Conservation (phyloP, 116 monocot species). For the Iris pallida region DNA sequence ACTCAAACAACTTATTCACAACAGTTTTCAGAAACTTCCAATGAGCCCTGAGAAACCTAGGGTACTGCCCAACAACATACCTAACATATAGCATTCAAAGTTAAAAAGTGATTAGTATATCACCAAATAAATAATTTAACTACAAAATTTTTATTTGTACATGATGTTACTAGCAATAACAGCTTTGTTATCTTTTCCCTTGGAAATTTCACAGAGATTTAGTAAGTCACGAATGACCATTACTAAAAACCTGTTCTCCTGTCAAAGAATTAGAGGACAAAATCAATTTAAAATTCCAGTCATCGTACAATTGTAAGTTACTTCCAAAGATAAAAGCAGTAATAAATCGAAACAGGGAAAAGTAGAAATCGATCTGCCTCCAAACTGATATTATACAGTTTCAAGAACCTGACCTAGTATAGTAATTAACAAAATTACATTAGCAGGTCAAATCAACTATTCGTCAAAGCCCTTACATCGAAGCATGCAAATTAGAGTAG, state of each 20-base stretch:
- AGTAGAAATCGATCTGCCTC: too few relatives aligned
- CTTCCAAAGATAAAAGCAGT: too few relatives aligned
- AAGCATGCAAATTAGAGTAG: too few relatives aligned
- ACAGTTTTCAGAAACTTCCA: slow-evolving; percentile 99
- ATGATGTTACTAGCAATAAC: slow-evolving; percentile 99
- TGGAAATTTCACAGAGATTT: slow-evolving; percentile 96
- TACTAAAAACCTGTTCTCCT: slow-evolving; percentile 98
- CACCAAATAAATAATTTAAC: background rate
- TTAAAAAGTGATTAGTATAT: background rate
- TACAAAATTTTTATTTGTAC: slow-evolving; percentile 21
- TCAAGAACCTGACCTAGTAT: too few relatives aligned
- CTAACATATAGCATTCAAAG: slow-evolving; percentile 26
- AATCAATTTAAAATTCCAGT: background rate
- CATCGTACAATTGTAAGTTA: too few relatives aligned
- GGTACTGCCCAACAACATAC: slow-evolving; percentile 99
- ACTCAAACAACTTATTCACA: slow-evolving; percentile 98
- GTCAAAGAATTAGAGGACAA: slow-evolving; percentile 1
- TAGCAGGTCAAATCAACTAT: too few relatives aligned
- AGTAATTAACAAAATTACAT: too few relatives aligned
- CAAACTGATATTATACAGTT: too few relatives aligned
- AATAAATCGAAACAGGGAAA: too few relatives aligned
- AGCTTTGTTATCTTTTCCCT: slow-evolving; percentile 99
- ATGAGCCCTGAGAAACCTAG: slow-evolving; percentile 93
- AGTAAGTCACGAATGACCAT: slow-evolving; percentile 98
- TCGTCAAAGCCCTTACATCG: too few relatives aligned